phyloP scores from a whole-genome alignment of 768 basidiomycete genomes.

The Amanita pallidorosea region DNA sequence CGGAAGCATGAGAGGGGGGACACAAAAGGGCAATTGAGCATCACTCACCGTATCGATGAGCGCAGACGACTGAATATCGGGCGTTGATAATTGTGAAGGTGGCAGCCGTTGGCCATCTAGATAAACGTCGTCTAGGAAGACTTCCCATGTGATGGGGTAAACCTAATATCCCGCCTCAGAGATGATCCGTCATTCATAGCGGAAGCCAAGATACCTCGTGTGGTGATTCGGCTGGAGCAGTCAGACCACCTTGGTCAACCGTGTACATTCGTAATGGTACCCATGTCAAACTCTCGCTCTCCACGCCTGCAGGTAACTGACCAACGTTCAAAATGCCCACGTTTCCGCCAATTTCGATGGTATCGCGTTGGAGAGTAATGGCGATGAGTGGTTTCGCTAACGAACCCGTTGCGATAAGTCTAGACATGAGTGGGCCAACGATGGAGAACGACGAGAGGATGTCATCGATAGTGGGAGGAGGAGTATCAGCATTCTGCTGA shows the following conservation, averaged over 20 bases:
- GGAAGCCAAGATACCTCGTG: conserved; percentile 36
- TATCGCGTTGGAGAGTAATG: conserved; percentile 58
- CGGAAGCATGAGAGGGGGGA: background rate
- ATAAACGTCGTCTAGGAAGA: conserved; percentile 59
- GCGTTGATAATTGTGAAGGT: conserved; percentile 37
- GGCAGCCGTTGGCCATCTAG: conserved; percentile 56
- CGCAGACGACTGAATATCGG: conserved; percentile 45
- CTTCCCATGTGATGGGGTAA: conserved; percentile 65
- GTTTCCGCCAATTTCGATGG: conserved; percentile 59
- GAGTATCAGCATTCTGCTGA: conserved; percentile 6
- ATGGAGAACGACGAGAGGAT: conserved; percentile 28
- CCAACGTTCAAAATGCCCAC: conserved; percentile 58
- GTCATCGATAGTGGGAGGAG: conserved; percentile 10
- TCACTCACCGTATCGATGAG: conserved; percentile 61
- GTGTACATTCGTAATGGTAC: conserved; percentile 49
- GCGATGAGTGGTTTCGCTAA: conserved; percentile 38
- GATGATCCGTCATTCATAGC: background rate
- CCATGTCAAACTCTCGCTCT: conserved; percentile 49
- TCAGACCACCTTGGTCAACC: conserved; percentile 38
- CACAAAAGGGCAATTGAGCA: background rate
- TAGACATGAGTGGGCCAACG: conserved; percentile 34
- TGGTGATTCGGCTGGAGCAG: conserved; percentile 43
- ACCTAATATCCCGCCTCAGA: conserved; percentile 21
- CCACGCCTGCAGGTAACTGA: conserved; percentile 42
- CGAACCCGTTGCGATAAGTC: conserved; percentile 27